Percentiles rank a stretch among this genome's conserved stretches.
These are phyloP conservation scores for Clavispora santaluciae DNA, from an alignment of 805 yeast genomes.

Conservation along the genomic window DNA sequence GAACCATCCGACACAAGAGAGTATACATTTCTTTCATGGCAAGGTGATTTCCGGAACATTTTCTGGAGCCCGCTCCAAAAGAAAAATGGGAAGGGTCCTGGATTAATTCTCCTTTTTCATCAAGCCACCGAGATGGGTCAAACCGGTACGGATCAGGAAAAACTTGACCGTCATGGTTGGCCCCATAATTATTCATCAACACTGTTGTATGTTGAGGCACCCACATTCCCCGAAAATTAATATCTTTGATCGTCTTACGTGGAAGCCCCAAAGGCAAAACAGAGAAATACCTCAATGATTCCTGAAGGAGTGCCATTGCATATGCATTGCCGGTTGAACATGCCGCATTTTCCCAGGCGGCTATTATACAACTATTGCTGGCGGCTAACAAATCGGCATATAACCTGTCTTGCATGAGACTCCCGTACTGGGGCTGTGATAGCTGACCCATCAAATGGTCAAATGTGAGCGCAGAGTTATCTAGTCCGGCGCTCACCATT, in stretches of 20 bases:
- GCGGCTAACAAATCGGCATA: conserved; percentile 11
- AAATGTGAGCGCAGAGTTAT: conserved; percentile 62
- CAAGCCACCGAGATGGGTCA: conserved; percentile 51
- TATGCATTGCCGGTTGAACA: conserved; percentile 39
- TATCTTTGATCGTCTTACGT: conserved; percentile 49
- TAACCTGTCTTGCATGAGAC: conserved; percentile 41
- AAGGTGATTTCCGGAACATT: conserved; percentile 65
- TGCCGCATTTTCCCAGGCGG: conserved; percentile 26
- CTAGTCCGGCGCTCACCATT: conserved; percentile 76
- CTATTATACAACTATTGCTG: background rate
- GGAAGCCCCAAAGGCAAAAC: conserved; percentile 69
- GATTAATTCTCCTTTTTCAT: conserved; percentile 15
- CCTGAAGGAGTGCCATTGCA: conserved; percentile 55
- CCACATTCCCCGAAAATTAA: conserved; percentile 32
- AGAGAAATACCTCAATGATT: conserved; percentile 56
- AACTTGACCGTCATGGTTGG: conserved; percentile 53
- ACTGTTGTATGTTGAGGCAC: conserved; percentile 57
- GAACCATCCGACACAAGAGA: conserved; percentile 47
- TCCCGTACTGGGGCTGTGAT: conserved; percentile 37
- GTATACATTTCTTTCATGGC: conserved; percentile 65
- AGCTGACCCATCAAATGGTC: conserved; percentile 59
- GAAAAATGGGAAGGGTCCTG: conserved; percentile 38
- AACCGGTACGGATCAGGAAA: conserved; percentile 45
- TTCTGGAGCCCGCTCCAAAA: conserved; percentile 69
- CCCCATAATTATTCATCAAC: conserved; percentile 66